Conservation (phyloP, 2,329 filamentous ascomycete species). For the Penicillium brasilianum region DNA sequence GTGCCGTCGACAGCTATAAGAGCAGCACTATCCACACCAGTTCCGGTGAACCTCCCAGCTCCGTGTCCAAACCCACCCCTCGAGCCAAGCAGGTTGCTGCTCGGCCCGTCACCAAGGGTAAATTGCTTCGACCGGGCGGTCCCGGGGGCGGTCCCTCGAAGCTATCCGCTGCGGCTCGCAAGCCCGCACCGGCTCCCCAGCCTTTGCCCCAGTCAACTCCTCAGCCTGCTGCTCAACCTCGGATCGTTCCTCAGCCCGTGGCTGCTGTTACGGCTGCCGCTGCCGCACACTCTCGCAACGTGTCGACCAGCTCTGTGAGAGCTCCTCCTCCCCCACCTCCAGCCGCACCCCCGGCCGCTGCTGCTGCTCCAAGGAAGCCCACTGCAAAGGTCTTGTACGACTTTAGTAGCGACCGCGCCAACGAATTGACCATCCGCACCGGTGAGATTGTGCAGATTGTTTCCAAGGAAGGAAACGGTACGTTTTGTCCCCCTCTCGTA, state of each 20-base stretch:
- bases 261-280: conserved; percentile 29
- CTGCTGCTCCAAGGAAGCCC: conserved; percentile 68
- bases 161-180: conserved; percentile 52
- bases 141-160: conserved; percentile 80
- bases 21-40: conserved; percentile 88
- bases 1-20: conserved; percentile 84
- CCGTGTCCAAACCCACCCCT: conserved; percentile 81
- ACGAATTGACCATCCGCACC: conserved; percentile 79
- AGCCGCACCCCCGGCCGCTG: conserved; percentile 64
- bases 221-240: conserved; percentile 42
- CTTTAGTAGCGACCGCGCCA: conserved; percentile 81
- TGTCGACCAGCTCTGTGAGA: conserved; percentile 64
- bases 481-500: conserved; percentile 40
- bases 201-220: conserved; percentile 42
- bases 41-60: conserved; percentile 80
- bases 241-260: conserved; percentile 55
- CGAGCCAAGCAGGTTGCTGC: conserved; percentile 84
- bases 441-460: conserved; percentile 86
- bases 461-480: conserved; percentile 96
- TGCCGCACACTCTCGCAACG: conserved; percentile 54
- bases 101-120: conserved; percentile 89
- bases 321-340: conserved; percentile 72
- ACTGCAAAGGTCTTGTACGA: conserved; percentile 92
- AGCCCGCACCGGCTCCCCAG: conserved; percentile 43
- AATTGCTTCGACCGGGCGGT: conserved; percentile 89